A percentile compares a stretch with the other conserved stretches of the same genome.
phyloP scores from a whole-genome alignment of 1,284 basidiomycete genomes.

The Leccinum proximum region DNA sequence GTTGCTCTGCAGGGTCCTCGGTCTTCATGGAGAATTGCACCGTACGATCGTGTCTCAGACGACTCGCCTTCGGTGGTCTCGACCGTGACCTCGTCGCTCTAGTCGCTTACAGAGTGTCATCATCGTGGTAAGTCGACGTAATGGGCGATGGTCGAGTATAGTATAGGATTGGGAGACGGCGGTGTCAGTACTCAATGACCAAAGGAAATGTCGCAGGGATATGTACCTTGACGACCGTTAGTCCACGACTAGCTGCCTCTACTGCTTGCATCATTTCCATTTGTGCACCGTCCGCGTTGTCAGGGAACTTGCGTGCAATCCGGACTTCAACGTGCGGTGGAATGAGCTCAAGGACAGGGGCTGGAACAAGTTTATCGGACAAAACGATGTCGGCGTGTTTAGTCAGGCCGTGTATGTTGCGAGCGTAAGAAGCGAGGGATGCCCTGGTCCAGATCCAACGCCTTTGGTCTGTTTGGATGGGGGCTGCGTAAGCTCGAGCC shows the following conservation, averaged over 20 bases:
- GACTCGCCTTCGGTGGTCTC: no score
- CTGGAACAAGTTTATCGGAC: constrained; percentile 97
- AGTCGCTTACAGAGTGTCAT: no score
- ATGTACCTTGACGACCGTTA: constrained; percentile 84
- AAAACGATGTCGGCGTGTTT: constrained; percentile 83
- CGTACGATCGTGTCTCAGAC: no score
- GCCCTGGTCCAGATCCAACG: constrained; percentile 93
- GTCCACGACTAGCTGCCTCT: constrained; percentile 74
- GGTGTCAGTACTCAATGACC: constrained; percentile 26
- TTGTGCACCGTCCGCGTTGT: constrained; percentile 95
- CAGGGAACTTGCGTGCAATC: constrained; percentile 97
- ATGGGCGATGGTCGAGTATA: not conserved
- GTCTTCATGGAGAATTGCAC: no score
- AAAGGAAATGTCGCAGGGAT: not conserved
- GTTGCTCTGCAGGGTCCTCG: no score
- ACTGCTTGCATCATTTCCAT: constrained; percentile 93
- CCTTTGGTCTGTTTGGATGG: constrained; percentile 41
- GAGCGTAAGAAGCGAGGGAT: constrained; percentile 88
- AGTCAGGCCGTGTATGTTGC: constrained; percentile 85
- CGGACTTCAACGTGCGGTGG: constrained; percentile 68
- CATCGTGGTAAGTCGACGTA: not conserved
- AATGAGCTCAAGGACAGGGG: constrained; percentile 86
- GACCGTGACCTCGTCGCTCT: no score
- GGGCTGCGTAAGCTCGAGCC: constrained; percentile 28
- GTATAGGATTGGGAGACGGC: not conserved